Evolutionary conservation across 2,329 filamentous ascomycete species (phyloP).

Genomic region (Ophiostoma populinum): DNA sequence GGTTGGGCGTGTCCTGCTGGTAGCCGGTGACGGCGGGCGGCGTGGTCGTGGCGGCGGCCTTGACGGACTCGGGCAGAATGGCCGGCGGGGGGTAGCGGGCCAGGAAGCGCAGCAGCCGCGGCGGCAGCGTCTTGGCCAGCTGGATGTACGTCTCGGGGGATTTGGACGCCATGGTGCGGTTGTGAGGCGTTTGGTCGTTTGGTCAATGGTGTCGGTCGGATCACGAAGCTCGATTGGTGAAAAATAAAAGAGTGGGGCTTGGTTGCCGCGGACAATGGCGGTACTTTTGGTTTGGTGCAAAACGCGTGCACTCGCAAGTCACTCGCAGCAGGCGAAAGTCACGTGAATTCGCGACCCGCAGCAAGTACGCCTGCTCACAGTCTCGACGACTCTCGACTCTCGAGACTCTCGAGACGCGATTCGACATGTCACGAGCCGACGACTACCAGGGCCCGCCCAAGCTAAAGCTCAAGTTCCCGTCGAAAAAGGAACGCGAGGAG

Average conservation of each 20-base stretch:
- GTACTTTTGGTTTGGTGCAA: no score
- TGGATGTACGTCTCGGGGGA: conserved; percentile 22
- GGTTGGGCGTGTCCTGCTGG: conserved; percentile 48
- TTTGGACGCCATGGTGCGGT: conserved; percentile 8
- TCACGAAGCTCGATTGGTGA: no score
- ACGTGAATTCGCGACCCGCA: no score
- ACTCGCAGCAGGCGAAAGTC: no score
- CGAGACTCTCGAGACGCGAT: no score
- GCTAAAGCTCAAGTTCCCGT: conserved; percentile 2
- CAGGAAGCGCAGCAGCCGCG: conserved; percentile 70
- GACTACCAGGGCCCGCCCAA: conserved; percentile 4
- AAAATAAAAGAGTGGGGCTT: no score
- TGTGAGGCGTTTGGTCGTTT: no score
- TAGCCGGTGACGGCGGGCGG: conserved; percentile 24
- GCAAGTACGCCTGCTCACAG: no score
- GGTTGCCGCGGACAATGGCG: no score
- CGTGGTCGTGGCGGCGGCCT: conserved; percentile 16
- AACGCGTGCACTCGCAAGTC: not conserved
- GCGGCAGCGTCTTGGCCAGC: conserved; percentile 57
- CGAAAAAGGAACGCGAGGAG: conserved; percentile 52
- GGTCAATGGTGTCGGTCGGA: not conserved
- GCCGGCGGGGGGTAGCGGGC: conserved; percentile 66
- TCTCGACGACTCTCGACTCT: no score
- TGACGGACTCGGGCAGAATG: conserved; percentile 30
- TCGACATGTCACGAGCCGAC: no score